These are phyloP conservation scores for Melaleuca quinquenervia DNA, from an alignment of 345 rosid species.

Conservation along the genomic window DNA sequence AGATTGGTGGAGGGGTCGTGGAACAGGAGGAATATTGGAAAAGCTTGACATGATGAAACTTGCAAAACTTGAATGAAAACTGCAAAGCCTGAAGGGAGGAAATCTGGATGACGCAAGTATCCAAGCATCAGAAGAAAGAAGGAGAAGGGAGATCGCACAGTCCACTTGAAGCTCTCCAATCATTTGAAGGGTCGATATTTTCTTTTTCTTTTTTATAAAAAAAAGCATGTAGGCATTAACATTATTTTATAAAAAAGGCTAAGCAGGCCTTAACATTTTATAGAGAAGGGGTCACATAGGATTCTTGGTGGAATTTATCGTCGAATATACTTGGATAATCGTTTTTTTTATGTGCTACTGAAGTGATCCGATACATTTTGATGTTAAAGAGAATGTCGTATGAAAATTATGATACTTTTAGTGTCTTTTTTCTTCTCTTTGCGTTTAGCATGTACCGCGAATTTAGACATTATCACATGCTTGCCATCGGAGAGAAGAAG, in stretches of 20 bases:
- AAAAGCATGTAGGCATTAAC: no score
- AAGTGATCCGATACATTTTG: neutral
- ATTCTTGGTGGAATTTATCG: neutral
- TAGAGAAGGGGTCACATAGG: neutral
- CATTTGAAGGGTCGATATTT: neutral
- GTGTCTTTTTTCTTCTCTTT: neutral
- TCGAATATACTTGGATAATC: accelerated
- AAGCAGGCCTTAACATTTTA: neutral
- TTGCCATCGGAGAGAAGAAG: neutral
- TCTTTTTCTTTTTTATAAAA: neutral
- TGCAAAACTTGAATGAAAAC: neutral
- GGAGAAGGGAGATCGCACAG: neutral
- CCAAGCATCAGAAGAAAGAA: neutral
- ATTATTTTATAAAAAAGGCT: neutral
- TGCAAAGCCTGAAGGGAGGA: neutral
- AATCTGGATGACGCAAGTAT: neutral
- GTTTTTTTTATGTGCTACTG: neutral
- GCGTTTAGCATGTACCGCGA: neutral
- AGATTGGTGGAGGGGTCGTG: slow-evolving; percentile 62
- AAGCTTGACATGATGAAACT: neutral
- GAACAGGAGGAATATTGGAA: slow-evolving; percentile 18
- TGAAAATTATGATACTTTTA: neutral
- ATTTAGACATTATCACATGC: neutral
- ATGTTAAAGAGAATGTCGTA: neutral
- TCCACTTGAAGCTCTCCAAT: neutral